phyloP scores from a whole-genome alignment of 306 rosid species.

The Neltuma alba region DNA sequence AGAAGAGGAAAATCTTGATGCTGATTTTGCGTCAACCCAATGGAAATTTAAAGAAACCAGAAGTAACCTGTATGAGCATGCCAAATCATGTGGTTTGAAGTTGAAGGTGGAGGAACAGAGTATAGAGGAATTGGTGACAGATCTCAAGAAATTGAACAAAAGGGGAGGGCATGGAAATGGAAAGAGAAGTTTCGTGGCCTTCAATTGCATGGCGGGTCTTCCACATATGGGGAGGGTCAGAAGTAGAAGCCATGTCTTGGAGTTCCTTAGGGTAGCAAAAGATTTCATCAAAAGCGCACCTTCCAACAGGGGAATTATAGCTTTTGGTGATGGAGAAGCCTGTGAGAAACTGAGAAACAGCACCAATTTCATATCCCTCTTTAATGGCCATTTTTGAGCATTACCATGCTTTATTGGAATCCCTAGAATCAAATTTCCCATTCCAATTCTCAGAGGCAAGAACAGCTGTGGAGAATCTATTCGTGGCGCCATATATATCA shows the following conservation, averaged over 20 bases:
- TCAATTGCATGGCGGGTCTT: constrained; percentile 57
- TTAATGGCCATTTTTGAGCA: constrained; percentile 51
- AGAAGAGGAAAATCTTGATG: constrained; percentile 36
- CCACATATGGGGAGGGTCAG: constrained; percentile 56
- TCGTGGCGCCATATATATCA: constrained; percentile 58
- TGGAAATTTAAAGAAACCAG: constrained; percentile 51
- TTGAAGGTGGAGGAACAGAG: constrained; percentile 55
- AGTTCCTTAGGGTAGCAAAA: constrained; percentile 53
- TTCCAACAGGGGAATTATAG: constrained; percentile 45
- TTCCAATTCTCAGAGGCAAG: constrained; percentile 54
- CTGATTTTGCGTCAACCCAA: constrained; percentile 14
- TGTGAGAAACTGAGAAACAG: constrained; percentile 39
- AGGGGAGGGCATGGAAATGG: constrained; percentile 37
- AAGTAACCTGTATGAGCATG: constrained; percentile 48
- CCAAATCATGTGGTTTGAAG: constrained; percentile 48
- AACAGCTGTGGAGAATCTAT: constrained; percentile 50
- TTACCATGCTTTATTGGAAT: constrained; percentile 59
- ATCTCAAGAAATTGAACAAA: constrained; percentile 48
- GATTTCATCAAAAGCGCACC: constrained; percentile 44
- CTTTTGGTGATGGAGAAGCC: constrained; percentile 60
- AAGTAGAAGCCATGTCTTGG: constrained; percentile 44
- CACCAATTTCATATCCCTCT: constrained; percentile 54
- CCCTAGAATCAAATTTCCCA: constrained; percentile 52
- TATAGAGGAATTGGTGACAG: constrained; percentile 50
- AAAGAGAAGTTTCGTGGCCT: constrained; percentile 50